phyloP scores from a whole-genome alignment of 1,139 yeast species.

The Taphrina populina region DNA sequence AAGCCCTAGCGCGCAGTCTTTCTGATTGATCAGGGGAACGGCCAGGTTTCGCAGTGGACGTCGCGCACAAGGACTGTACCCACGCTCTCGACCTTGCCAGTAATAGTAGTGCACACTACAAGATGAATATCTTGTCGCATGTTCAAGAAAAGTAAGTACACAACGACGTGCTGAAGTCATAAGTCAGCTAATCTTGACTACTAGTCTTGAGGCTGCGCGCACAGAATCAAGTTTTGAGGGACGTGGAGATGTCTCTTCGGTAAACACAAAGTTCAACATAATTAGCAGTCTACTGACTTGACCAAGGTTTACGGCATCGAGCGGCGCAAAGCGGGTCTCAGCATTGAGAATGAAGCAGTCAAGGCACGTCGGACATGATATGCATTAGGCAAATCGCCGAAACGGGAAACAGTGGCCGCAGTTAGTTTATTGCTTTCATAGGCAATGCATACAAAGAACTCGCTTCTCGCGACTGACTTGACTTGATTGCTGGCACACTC shows the following conservation, averaged over 20 bases:
- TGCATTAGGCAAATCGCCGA: no score
- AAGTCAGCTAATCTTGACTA: no score
- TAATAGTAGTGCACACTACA: not conserved
- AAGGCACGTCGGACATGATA: not conserved
- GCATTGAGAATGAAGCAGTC: not conserved
- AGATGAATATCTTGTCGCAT: constrained; percentile 9
- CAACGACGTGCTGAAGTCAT: no score
- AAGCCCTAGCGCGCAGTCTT: not conserved
- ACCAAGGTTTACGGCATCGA: constrained; percentile 41
- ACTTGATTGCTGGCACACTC: no score
- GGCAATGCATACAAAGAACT: no score
- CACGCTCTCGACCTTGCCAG: constrained; percentile 35
- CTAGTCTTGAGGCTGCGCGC: constrained; percentile 35
- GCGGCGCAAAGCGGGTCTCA: constrained; percentile 42
- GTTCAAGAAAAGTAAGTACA: constrained; percentile 9
- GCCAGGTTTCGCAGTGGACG: constrained; percentile 41
- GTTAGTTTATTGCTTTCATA: no score
- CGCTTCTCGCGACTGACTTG: no score
- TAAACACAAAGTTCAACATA: not conserved
- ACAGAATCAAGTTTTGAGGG: constrained; percentile 39
- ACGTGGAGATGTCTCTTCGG: constrained; percentile 42
- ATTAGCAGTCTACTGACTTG: not conserved
- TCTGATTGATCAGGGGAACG: constrained; percentile 18
- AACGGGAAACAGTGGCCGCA: no score
- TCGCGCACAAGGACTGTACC: constrained; percentile 42